Base-by-base conservation (phyloP, 768 basidiomycete species). In the Pulveroboletus sp. region DNA sequence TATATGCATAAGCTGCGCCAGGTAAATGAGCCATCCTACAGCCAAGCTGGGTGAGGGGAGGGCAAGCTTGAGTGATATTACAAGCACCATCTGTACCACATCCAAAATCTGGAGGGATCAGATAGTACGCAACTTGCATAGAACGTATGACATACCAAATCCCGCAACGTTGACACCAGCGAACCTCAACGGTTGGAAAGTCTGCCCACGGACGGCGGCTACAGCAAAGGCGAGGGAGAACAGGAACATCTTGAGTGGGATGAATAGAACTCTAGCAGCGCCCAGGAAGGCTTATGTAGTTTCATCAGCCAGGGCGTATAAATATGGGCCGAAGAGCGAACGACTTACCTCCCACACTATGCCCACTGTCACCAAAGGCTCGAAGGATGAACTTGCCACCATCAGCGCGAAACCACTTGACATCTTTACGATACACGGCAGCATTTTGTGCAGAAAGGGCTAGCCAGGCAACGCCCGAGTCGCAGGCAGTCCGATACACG, bases 91-190 rank as follows among this genome's bases (percentile, higher is more conserved):
- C 74, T 6, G 65, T 66, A 43, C 67, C 64, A 52, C 76, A 77
- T 17, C 78, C 75, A 53, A 81, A 80, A 58, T 80, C 61, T 63
- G 31, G 8, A n/a, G 10, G 39, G 32, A 23, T 56, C 24, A 47
- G 9, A 33, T 20, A n/a, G n/a, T 2, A 11, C 8, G 45, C 5
- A 2, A 19, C 7, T 37, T 3, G 12, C 1, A 7, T 16, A 14
- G 8, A 42, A 43, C 3, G 29, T n/a, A 17, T 12, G 2, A 24
- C 41, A 13, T 39, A 61, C 64, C 79, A 52, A 78, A 80, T 2
- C 79, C 79, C 25, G 78, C 67, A 42, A 81, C 80, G 58, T 81
- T 80, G 20, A 81, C 69, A 43, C 80, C 77, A 8, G 66, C 66
- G 43, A 72, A 71, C 37, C 56, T 55, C 23, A 78, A 61, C 17